Evolutionary conservation across 805 yeast genomes (phyloP).

Genomic region (Spathaspora girioi): DNA sequence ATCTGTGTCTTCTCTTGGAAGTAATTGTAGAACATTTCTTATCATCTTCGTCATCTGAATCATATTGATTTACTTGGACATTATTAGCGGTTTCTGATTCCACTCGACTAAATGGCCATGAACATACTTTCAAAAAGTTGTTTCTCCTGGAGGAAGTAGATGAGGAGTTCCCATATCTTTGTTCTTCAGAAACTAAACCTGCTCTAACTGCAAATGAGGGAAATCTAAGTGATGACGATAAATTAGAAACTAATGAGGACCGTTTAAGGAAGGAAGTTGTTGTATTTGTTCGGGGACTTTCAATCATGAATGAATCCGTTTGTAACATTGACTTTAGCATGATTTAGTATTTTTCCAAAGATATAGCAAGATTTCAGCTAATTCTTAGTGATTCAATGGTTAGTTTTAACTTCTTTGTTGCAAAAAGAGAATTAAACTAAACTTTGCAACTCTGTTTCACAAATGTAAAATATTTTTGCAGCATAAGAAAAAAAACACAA

Average conservation of each 20-base stretch:
- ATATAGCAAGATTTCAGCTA: neutral
- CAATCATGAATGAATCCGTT: constrained; percentile 12
- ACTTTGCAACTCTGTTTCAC: neutral
- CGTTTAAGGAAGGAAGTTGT: neutral
- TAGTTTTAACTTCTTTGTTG: neutral
- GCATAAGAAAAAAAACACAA: neutral
- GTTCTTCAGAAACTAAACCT: neutral
- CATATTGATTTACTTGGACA: neutral
- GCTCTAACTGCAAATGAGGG: constrained; percentile 1
- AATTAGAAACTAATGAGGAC: neutral
- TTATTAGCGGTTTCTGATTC: neutral
- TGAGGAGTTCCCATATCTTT: neutral
- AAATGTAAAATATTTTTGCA: neutral
- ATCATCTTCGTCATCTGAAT: neutral
- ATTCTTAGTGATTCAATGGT: neutral
- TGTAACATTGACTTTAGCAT: constrained; percentile 52
- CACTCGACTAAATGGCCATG: constrained; percentile 7
- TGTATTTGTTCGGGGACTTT: constrained; percentile 2
- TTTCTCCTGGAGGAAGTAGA: neutral
- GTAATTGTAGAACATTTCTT: neutral
- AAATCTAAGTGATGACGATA: constrained; percentile 8
- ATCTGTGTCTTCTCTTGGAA: neutral
- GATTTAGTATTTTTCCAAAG: constrained; percentile 3
- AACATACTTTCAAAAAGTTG: constrained; percentile 8
- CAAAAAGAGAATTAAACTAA: too few species aligned